Conservation (phyloP, 352 stramenopile genomes). For the Thalassiosira mediterranea region DNA sequence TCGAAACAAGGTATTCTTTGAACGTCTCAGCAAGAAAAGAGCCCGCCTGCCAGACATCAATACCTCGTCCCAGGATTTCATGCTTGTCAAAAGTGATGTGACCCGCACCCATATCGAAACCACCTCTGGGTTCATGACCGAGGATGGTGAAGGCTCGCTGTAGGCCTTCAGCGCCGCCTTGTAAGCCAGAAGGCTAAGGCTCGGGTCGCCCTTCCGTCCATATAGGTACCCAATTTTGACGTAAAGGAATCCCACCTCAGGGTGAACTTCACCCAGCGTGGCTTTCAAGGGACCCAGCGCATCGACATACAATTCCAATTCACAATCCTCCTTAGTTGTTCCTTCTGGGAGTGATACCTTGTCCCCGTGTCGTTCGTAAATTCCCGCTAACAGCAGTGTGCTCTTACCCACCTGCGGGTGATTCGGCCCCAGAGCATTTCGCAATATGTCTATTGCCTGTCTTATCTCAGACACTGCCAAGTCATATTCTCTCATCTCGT, state of each 20-base stretch:
- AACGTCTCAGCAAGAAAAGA: constrained; percentile 31
- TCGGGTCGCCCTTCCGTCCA: constrained; percentile 31
- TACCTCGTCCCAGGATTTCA: constrained; percentile 39
- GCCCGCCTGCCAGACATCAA: constrained; percentile 26
- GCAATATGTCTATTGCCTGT: constrained; percentile 28
- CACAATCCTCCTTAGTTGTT: constrained; percentile 27
- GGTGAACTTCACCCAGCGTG: constrained; percentile 30
- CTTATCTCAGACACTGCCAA: constrained; percentile 31
- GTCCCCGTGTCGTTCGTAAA: constrained; percentile 42
- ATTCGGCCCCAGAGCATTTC: constrained; percentile 31
- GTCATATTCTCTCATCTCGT: constrained; percentile 49
- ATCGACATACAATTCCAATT: constrained; percentile 50
- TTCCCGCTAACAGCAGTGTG: constrained; percentile 34
- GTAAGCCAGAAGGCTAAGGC: constrained; percentile 31
- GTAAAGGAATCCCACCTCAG: constrained; percentile 42
- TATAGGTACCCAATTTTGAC: constrained; percentile 51
- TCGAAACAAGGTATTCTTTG: constrained; percentile 39
- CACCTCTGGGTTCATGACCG: constrained; percentile 20
- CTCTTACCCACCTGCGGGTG: constrained; percentile 42
- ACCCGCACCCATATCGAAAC: constrained; percentile 42
- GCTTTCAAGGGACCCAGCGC: constrained; percentile 41
- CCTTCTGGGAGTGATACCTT: constrained; percentile 32
- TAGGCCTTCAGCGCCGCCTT: constrained; percentile 41
- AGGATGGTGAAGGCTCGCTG: constrained; percentile 24
- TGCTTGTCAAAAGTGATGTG: constrained; percentile 18